Evolutionary conservation across 192 early-diverging fungal genomes (phyloP), one percentile per base, ranked within the genome.

Genomic region (Coemansia sp.): DNA sequence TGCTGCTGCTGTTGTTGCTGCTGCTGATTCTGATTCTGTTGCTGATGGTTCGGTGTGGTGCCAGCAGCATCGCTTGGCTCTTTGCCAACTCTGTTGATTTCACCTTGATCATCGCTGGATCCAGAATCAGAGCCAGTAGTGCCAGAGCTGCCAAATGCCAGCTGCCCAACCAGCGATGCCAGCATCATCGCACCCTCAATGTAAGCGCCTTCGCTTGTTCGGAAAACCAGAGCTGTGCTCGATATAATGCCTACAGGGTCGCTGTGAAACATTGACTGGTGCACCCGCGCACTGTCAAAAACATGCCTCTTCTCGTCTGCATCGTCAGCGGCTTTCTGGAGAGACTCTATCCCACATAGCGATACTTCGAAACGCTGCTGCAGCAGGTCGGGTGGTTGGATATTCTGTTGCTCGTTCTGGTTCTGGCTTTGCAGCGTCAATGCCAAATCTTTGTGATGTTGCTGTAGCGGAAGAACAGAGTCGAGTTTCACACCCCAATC

Each of bases 401-500:
- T 32, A 32, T 32, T 32, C 32, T 4, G 4, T 32, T 32, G 32
- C 32, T 32, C 32, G 32, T 32, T 32, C 32, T 32, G 32, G 32
- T 32, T 32, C 32, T 32, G 32, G 32, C 32, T 32, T 1, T 32
- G 32, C 32, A 32, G 2, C 32, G 32, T 32, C 32, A 32, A 54
- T 21, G 52, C 21, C 21, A 10, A 3, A 6, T 19, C 11, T 1
- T 11, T 9, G 3, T 13, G 19, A 54, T 54, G 50, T 12, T 53
- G 50, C n/a, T 26, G 19, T 4, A 26, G 52, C 26, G 52, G 52
- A 4, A 26, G 52, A 11, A 54, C 52, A 10, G 69, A 62, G 10
- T 59, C 61, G 4, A 65, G 53, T 40, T 69, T 67, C 7, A 77
- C 80, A 48, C 80, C 80, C 80, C 80, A 83, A 72, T 83, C 80